phyloP scores from a whole-genome alignment of 768 basidiomycete genomes.

The Sporobolomyces roseus region DNA sequence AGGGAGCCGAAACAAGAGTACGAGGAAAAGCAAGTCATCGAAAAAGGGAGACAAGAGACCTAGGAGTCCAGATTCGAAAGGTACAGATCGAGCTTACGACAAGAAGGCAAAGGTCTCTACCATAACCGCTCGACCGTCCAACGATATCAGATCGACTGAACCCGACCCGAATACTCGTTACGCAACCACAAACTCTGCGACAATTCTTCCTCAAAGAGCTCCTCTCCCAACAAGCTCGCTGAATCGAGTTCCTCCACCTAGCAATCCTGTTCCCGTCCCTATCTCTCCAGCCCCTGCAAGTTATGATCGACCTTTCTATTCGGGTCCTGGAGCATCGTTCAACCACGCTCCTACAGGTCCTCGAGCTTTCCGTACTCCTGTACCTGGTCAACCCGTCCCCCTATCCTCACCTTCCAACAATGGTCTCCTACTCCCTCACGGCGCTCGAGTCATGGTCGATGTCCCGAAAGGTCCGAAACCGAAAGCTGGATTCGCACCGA shows the following conservation, averaged over 20 bases:
- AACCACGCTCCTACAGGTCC: slow-evolving; percentile 30
- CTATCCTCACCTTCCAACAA: not conserved
- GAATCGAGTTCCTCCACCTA: too few species aligned
- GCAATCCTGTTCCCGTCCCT: too few species aligned
- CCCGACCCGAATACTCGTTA: too few species aligned
- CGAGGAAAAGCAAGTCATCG: not conserved
- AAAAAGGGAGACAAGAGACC: not conserved
- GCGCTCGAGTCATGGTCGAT: slow-evolving; percentile 2
- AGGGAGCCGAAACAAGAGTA: too few species aligned
- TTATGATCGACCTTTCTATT: too few species aligned
- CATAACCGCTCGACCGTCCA: not conserved
- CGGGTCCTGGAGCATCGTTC: too few species aligned
- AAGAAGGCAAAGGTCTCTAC: slow-evolving; percentile 16
- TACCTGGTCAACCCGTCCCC: not conserved
- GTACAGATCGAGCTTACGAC: not conserved
- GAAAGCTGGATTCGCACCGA: slow-evolving; percentile 27
- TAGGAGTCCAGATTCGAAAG: not conserved
- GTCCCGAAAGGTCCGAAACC: slow-evolving; percentile 16
- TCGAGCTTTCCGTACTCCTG: slow-evolving; percentile 16
- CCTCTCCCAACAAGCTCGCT: not conserved
- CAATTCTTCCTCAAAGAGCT: not conserved
- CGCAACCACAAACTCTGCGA: too few species aligned
- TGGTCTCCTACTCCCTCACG: not conserved
- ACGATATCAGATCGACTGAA: not conserved
- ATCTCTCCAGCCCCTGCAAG: too few species aligned